Base-by-base conservation (phyloP, 1,284 basidiomycete genomes). In the Pyrrhoderma noxium region DNA sequence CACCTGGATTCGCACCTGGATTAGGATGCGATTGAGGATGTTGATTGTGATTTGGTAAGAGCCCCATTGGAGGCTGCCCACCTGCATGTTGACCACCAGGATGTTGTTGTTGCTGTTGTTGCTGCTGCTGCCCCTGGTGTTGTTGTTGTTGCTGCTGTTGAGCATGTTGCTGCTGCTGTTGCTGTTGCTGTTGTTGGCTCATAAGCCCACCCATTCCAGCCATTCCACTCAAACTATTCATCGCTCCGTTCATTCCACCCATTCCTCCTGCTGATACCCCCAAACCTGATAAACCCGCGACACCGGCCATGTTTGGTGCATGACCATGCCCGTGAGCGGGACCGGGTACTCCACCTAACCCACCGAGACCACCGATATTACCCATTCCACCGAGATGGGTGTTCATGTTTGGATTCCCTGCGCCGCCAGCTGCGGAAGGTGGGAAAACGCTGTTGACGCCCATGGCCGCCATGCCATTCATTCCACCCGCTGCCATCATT, bases 11-110 rank as follows among this genome's bases (percentile, higher is more conserved):
- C 11, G 27, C 27, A 31, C 27, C 27, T 31, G 27, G 27, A 14
- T 58, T 61, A 34, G 45, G 18, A 47, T 57, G 50, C 50, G 59
- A 64, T 45, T 67, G 66, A 52, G 60, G 63, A 44, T 64, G 67
- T 14, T 50, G 48, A 47, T 60, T 61, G 58, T 65, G 67, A 62
- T 69, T 66, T 47, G 69, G 64, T 37, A 70, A 65, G 39, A 76
- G 61, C 40, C 61, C 63, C 60, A 72, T 70, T 57, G 47, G 63
- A 59, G 57, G 62, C 11, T 31, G 27, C 53, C 59, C 62, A 8
- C 53, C 54, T 27, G 58, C 47, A 58, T 68, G 69, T 38, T 64
- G 65, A 16, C 21, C 11, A 40, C 65, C 55, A 56, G 73, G 65
- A 58, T 70, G 71, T 31, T 69, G 62, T 53, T 40, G 47, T 31